A percentile compares a stretch with the other conserved stretches of the same genome.
phyloP scores from a whole-genome alignment of 352 stramenopile species.

The Phytophthora pisi region DNA sequence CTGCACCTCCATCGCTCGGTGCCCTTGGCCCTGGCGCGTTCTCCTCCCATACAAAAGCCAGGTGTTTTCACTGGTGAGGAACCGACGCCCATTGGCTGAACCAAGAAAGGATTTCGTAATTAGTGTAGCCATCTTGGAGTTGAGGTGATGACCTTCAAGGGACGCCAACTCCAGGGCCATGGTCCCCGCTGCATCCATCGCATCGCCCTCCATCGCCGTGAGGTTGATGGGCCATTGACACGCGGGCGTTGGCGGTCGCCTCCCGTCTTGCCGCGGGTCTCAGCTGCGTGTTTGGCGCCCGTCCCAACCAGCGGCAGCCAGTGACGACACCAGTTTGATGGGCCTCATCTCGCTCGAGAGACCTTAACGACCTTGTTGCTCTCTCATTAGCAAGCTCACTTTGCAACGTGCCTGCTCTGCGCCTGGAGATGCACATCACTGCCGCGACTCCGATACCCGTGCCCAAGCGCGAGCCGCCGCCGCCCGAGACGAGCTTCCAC shows the following conservation, averaged over 20 bases:
- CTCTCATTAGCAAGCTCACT: slow-evolving; percentile 17
- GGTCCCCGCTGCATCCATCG: too few species aligned
- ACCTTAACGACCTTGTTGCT: not conserved
- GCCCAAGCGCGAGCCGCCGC: slow-evolving; percentile 22
- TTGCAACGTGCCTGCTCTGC: slow-evolving; percentile 25
- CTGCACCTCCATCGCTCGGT: slow-evolving; percentile 36
- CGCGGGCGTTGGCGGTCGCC: slow-evolving; percentile 39
- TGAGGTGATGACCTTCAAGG: not conserved
- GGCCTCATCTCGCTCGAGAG: not conserved
- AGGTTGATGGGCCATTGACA: slow-evolving; percentile 31
- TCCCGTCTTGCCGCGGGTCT: slow-evolving; percentile 33
- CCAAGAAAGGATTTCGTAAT: slow-evolving; percentile 10
- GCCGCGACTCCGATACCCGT: slow-evolving; percentile 20
- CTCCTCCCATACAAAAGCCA: slow-evolving; percentile 24
- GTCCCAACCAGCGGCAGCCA: slow-evolving; percentile 18
- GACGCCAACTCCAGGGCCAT: too few species aligned
- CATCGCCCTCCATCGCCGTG: slow-evolving; percentile 30
- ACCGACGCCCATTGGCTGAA: slow-evolving; percentile 32
- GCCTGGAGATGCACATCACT: slow-evolving; percentile 41
- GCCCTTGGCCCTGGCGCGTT: not conserved
- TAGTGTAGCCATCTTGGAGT: not conserved
- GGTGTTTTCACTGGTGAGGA: slow-evolving; percentile 31
- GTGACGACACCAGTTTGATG: slow-evolving; percentile 33
- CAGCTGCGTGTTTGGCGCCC: slow-evolving; percentile 25
- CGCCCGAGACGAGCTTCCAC: slow-evolving; percentile 29